Evolutionary conservation across 345 rosid species (phyloP).

Genomic region (Gossypium raimondii): DNA sequence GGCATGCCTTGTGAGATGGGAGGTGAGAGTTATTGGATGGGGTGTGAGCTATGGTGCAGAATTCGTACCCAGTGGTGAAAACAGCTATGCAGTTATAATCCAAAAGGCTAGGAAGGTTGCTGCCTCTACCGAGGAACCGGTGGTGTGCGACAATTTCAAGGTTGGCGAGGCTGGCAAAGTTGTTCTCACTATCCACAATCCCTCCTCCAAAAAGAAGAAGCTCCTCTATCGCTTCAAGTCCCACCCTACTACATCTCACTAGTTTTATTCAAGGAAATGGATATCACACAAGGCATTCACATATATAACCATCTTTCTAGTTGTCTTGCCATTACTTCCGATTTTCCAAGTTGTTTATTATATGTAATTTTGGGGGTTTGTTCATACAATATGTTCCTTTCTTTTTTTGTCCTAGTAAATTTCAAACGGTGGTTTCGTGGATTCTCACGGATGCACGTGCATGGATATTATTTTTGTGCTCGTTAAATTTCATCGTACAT

Average conservation of each 20-base stretch:
- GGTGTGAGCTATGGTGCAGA: constrained; percentile 81
- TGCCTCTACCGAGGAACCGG: constrained; percentile 44
- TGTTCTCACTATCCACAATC: constrained; percentile 67
- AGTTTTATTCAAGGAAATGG: no score
- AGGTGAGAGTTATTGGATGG: constrained; percentile 71
- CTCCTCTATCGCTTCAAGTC: not conserved
- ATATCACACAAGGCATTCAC: no score
- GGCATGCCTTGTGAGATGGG: constrained; percentile 58
- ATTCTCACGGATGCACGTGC: not conserved
- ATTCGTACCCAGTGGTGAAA: constrained; percentile 61
- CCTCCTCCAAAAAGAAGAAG: constrained; percentile 34
- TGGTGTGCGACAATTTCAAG: constrained; percentile 55
- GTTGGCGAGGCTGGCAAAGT: constrained; percentile 66
- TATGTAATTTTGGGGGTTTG: no score
- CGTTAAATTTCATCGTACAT: not conserved
- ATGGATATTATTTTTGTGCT: not conserved
- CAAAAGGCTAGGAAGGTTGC: constrained; percentile 56
- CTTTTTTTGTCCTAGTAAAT: not conserved
- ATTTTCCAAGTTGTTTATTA: no score
- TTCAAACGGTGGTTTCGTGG: not conserved
- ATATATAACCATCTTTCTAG: no score
- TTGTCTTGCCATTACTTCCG: no score
- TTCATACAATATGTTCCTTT: not conserved
- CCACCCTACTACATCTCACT: no score
- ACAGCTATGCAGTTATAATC: constrained; percentile 67